Conservation (phyloP, 1,284 basidiomycete genomes). For the Fomitiporia mediterranea region DNA sequence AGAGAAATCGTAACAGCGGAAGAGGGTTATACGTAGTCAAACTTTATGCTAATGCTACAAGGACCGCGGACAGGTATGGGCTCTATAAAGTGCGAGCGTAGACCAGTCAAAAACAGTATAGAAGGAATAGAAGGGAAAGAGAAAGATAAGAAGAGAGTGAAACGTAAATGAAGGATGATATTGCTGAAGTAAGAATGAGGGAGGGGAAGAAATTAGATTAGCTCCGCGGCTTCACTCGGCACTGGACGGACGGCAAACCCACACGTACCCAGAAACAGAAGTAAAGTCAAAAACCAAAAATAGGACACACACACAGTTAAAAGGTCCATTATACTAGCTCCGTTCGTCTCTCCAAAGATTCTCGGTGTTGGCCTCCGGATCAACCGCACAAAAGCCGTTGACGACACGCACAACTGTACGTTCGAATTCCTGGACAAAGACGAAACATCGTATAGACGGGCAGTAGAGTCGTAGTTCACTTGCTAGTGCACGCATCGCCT, state of each 20-base stretch:
- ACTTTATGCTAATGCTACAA: neutral
- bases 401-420: slow-evolving; percentile 44
- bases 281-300: neutral
- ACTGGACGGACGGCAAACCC: no score
- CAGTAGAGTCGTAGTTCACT: slow-evolving; percentile 57
- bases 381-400: slow-evolving; percentile 38
- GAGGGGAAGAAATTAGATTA: neutral
- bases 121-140: no score
- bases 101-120: neutral
- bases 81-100: neutral
- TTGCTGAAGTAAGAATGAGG: no score
- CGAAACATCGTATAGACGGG: slow-evolving; percentile 42
- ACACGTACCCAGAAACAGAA: no score
- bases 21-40: no score
- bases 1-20: no score
- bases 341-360: slow-evolving; percentile 46
- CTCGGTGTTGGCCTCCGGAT: slow-evolving; percentile 41
- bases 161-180: neutral
- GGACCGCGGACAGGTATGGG: neutral
- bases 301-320: no score
- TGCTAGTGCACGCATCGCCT: slow-evolving; percentile 51
- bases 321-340: neutral
- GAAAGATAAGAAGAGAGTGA: neutral
- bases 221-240: neutral
- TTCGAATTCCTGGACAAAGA: slow-evolving; percentile 60